Evolutionary conservation across 805 yeast genomes (phyloP).

Genomic region (Kodamaea hsintzibuensis): DNA sequence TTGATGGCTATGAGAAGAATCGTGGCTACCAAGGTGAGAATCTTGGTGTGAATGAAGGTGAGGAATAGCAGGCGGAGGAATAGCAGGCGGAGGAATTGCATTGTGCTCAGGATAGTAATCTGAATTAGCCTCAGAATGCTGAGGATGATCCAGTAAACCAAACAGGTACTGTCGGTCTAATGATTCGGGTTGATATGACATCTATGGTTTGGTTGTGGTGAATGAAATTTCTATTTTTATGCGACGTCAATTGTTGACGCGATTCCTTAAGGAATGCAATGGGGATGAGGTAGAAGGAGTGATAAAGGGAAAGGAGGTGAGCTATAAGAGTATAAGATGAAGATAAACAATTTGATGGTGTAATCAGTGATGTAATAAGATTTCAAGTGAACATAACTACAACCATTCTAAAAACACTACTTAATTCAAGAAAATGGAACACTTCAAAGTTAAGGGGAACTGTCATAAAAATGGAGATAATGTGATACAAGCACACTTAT

Average conservation of each 20-base stretch:
- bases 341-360: neutral
- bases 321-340: too few species aligned
- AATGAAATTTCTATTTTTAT: neutral
- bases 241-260: neutral
- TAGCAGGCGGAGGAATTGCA: neutral
- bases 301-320: neutral
- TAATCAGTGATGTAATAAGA: too few species aligned
- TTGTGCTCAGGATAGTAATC: neutral
- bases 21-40: neutral
- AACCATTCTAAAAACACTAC: too few species aligned
- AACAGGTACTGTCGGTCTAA: slow-evolving; percentile 7
- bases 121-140: neutral
- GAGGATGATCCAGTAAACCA: neutral
- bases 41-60: neutral
- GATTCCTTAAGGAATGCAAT: neutral
- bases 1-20: slow-evolving; percentile 4
- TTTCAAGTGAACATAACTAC: too few species aligned
- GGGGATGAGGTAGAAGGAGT: neutral
- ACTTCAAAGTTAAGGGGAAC: neutral
- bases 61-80: neutral
- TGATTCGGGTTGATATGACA: neutral
- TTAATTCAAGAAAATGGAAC: neutral
- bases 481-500: too few species aligned
- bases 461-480: too few species aligned
- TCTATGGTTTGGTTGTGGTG: neutral